phyloP scores from a whole-genome alignment of 768 basidiomycete genomes.

The Tulasnella sp. region DNA sequence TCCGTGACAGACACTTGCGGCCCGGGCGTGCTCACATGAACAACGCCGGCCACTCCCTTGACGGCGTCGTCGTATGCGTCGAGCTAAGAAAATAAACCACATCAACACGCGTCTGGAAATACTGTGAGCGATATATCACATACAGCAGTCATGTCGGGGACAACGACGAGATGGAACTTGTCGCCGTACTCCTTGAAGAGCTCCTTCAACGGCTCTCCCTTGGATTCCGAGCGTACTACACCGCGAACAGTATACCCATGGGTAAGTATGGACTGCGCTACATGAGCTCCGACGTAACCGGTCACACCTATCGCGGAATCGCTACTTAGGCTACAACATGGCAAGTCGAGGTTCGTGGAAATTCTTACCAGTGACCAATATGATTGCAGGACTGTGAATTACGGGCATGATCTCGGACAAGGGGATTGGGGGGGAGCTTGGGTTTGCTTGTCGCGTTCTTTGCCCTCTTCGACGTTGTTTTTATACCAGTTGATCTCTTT shows the following conservation, averaged over 20 bases:
- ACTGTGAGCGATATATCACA: constrained; percentile 16
- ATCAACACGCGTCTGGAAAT: background rate
- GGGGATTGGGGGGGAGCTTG: no score
- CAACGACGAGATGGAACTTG: constrained; percentile 48
- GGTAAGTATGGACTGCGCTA: constrained; percentile 40
- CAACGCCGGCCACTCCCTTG: constrained; percentile 71
- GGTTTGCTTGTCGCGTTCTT: no score
- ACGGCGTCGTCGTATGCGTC: constrained; percentile 81
- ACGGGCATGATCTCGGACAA: constrained; percentile 20
- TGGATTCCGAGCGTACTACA: constrained; percentile 48
- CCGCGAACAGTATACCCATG: constrained; percentile 48
- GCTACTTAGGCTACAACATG: no score
- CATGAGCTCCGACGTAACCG: constrained; percentile 39
- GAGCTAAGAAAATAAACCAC: background rate
- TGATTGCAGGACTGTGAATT: constrained; percentile 21
- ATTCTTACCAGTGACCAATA: constrained; percentile 34
- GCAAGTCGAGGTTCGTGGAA: no score
- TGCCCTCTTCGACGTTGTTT: no score
- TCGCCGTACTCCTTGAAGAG: constrained; percentile 43
- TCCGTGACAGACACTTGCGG: constrained; percentile 44
- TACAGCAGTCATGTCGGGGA: constrained; percentile 49
- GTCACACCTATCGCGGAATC: constrained; percentile 17
- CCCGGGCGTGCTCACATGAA: constrained; percentile 70
- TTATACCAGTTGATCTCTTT: no score
- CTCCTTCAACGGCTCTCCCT: constrained; percentile 48